phyloP scores from a whole-genome alignment of 2,329 filamentous ascomycete species.

The Cercospora zeina region DNA sequence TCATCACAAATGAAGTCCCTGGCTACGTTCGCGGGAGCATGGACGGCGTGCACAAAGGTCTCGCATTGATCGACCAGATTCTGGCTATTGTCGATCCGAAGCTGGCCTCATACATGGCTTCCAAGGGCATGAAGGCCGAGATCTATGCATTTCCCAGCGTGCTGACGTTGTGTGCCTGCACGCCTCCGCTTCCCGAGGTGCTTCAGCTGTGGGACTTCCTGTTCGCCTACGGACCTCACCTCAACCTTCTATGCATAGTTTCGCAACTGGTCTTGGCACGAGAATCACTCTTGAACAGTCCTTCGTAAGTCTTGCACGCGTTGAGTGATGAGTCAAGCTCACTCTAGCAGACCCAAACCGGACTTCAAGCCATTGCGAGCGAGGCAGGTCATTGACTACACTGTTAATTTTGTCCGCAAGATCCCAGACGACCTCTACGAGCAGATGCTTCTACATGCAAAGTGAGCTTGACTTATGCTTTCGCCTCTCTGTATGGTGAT shows the following conservation, averaged over 20 bases:
- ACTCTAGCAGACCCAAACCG: slow-evolving; percentile 69
- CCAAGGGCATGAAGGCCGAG: slow-evolving; percentile 85
- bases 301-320: slow-evolving; percentile 62
- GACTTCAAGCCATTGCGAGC: slow-evolving; percentile 41
- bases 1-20: slow-evolving; percentile 84
- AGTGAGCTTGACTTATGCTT: slow-evolving; percentile 49
- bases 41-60: slow-evolving; percentile 92
- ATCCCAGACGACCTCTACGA: slow-evolving; percentile 89
- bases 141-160: slow-evolving; percentile 97
- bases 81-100: slow-evolving; percentile 88
- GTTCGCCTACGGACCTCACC: slow-evolving; percentile 89
- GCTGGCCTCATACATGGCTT: slow-evolving; percentile 77
- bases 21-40: slow-evolving; percentile 94
- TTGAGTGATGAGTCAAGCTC: neutral
- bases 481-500: neutral
- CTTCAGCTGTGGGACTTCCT: slow-evolving; percentile 94
- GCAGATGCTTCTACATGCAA: slow-evolving; percentile 84
- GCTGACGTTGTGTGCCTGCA: slow-evolving; percentile 91
- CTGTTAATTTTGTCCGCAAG: slow-evolving; percentile 82
- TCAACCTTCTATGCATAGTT: slow-evolving; percentile 96
- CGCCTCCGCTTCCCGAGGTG: slow-evolving; percentile 90
- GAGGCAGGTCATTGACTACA: slow-evolving; percentile 54
- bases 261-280: slow-evolving; percentile 89
- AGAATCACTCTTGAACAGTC: slow-evolving; percentile 76
- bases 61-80: slow-evolving; percentile 88